Percentiles rank a stretch among this genome's conserved stretches.
Conservation (phyloP, 768 basidiomycete species). For the Suillus weaverae region DNA sequence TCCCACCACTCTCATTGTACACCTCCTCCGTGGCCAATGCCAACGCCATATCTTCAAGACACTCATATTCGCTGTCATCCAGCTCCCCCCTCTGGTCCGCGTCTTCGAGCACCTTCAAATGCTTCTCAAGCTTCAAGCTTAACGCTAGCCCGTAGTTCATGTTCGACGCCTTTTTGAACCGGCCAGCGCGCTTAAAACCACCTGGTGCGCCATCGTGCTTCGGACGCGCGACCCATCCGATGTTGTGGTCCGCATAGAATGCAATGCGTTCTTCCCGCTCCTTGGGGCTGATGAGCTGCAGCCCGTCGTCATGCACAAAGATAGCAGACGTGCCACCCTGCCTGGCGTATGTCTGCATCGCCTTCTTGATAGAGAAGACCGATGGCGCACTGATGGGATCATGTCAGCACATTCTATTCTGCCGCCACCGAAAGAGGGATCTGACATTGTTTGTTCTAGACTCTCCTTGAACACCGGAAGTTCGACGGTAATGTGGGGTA, state of each 20-base stretch:
- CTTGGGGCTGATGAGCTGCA: constrained; percentile 62
- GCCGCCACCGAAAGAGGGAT: background rate
- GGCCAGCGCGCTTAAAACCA: constrained; percentile 78
- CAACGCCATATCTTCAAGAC: constrained; percentile 68
- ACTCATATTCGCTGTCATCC: constrained; percentile 35
- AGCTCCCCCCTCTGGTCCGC: constrained; percentile 37
- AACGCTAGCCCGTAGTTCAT: constrained; percentile 83
- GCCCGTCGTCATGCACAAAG: constrained; percentile 81
- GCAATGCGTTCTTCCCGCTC: constrained; percentile 66
- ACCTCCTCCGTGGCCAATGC: constrained; percentile 74
- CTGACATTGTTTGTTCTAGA: constrained; percentile 77
- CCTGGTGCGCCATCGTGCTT: constrained; percentile 58
- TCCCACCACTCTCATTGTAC: constrained; percentile 54
- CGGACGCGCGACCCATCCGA: constrained; percentile 84
- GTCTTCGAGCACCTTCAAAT: constrained; percentile 39
- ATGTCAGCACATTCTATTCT: constrained; percentile 17
- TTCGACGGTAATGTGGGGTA: constrained; percentile 79
- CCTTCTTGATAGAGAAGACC: constrained; percentile 76
- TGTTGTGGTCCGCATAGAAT: constrained; percentile 76
- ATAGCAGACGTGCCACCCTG: constrained; percentile 83
- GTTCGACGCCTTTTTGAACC: constrained; percentile 91
- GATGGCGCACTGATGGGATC: constrained; percentile 56
- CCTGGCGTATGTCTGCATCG: constrained; percentile 90
- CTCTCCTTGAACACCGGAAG: constrained; percentile 89
- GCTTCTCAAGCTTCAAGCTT: constrained; percentile 50